phyloP scores from a whole-genome alignment of 1,284 basidiomycete genomes.

The Apiotrichum gracile region DNA sequence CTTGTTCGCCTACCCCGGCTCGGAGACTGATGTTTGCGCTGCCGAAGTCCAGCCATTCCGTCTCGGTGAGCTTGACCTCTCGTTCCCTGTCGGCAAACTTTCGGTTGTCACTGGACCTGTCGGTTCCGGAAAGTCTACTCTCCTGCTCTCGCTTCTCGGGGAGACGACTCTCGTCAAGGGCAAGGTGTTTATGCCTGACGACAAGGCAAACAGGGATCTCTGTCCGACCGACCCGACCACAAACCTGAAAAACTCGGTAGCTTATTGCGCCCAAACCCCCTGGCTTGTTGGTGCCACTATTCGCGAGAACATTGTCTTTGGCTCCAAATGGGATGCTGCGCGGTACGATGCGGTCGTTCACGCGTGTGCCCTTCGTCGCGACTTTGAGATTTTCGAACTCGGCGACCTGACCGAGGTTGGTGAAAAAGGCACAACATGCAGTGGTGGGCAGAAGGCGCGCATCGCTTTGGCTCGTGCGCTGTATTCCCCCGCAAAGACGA shows the following conservation, averaged over 20 bases:
- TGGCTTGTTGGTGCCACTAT: constrained; percentile 56
- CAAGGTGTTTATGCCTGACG: constrained; percentile 52
- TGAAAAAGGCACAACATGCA: constrained; percentile 54
- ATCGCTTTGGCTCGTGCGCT: constrained; percentile 45
- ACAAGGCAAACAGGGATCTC: constrained; percentile 40
- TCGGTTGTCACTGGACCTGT: constrained; percentile 49
- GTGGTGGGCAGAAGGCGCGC: constrained; percentile 44
- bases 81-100: constrained; percentile 47
- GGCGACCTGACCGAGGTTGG: constrained; percentile 56
- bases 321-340: constrained; percentile 44
- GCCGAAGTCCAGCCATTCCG: constrained; percentile 38
- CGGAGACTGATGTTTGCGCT: constrained; percentile 12
- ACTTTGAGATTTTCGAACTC: constrained; percentile 52
- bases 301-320: constrained; percentile 54
- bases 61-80: constrained; percentile 49
- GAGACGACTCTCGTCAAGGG: constrained; percentile 52
- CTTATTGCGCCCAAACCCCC: constrained; percentile 53
- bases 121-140: constrained; percentile 62
- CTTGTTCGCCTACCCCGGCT: constrained; percentile 38
- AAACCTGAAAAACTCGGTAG: constrained; percentile 51
- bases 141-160: constrained; percentile 56
- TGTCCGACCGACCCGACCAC: constrained; percentile 49
- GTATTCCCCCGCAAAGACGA: constrained; percentile 41
- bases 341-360: constrained; percentile 50
- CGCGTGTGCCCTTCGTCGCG: constrained; percentile 52